Conservation (phyloP, 225 moss, liverwort and hornwort genomes). For the Ulota crispa region DNA sequence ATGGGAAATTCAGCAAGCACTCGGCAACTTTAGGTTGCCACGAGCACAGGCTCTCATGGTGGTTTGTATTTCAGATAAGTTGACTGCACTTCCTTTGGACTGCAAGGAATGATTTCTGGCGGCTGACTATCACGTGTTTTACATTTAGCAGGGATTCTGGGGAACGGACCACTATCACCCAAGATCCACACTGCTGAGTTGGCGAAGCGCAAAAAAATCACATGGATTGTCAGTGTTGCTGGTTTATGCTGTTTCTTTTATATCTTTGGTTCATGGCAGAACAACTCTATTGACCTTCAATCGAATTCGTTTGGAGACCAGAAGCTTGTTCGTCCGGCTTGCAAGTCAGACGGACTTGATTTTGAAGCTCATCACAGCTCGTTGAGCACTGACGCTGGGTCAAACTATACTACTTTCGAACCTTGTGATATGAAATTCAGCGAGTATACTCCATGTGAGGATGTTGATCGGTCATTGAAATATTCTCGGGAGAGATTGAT, state of each 20-base stretch:
- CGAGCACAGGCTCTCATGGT: background rate
- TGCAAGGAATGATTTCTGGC: background rate
- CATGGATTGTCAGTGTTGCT: conserved; percentile 50
- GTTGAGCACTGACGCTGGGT: conserved; percentile 39
- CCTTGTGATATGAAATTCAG: conserved; percentile 81
- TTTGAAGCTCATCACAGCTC: conserved; percentile 72
- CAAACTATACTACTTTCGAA: conserved; percentile 51
- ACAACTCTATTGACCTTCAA: conserved; percentile 25
- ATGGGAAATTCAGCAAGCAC: background rate
- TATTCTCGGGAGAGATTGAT: conserved; percentile 72
- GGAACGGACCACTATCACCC: conserved; percentile 48
- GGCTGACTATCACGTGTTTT: conserved; percentile 14
- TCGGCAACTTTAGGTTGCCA: background rate
- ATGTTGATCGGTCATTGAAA: conserved; percentile 72
- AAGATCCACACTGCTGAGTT: conserved; percentile 54
- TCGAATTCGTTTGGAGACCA: conserved; percentile 31
- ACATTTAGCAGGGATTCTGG: conserved; percentile 45
- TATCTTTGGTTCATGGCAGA: conserved; percentile 78
- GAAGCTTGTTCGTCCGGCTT: conserved; percentile 41
- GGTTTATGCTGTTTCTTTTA: conserved; percentile 73
- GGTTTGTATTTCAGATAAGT: background rate
- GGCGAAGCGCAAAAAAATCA: conserved; percentile 52
- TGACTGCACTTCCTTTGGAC: background rate
- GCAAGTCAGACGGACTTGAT: conserved; percentile 49
- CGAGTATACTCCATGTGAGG: conserved; percentile 97